A percentile compares a stretch with the other conserved stretches of the same genome.
phyloP scores from a whole-genome alignment of 306 rosid species.

The Alnus rubra region DNA sequence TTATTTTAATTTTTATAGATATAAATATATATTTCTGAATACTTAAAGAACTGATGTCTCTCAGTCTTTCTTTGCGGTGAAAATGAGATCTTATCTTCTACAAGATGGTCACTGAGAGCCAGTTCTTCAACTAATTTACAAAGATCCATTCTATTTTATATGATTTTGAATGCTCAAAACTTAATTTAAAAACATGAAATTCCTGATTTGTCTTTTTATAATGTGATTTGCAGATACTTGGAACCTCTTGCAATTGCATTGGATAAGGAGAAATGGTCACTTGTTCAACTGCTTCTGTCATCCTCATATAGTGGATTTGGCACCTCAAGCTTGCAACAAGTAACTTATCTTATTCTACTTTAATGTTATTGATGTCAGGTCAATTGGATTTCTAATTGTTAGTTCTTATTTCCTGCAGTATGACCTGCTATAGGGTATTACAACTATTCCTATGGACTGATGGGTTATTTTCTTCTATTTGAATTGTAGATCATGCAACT shows the following conservation, averaged over 20 bases:
- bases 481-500: neutral
- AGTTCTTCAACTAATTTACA: conserved; percentile 7
- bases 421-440: neutral
- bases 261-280: conserved; percentile 93
- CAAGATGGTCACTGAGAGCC: conserved; percentile 8
- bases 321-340: conserved; percentile 93
- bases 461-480: conserved; percentile 1
- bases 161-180: neutral
- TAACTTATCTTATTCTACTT: conserved; percentile 34
- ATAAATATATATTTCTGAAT: neutral
- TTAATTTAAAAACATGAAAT: neutral
- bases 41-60: conserved; percentile 5
- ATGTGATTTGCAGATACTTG: conserved; percentile 62
- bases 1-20: no score
- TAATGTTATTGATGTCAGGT: neutral
- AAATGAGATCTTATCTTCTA: conserved; percentile 16
- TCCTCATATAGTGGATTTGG: conserved; percentile 94
- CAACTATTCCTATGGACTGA: neutral
- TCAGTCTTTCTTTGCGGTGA: neutral
- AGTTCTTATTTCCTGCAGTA: neutral
- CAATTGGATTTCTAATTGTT: neutral
- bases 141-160: neutral
- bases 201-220: conserved; percentile 28
- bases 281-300: conserved; percentile 93
- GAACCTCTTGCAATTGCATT: conserved; percentile 96